Evolutionary conservation across 140 eudicot species (phyloP).

Genomic region (Cichorium intybus): DNA sequence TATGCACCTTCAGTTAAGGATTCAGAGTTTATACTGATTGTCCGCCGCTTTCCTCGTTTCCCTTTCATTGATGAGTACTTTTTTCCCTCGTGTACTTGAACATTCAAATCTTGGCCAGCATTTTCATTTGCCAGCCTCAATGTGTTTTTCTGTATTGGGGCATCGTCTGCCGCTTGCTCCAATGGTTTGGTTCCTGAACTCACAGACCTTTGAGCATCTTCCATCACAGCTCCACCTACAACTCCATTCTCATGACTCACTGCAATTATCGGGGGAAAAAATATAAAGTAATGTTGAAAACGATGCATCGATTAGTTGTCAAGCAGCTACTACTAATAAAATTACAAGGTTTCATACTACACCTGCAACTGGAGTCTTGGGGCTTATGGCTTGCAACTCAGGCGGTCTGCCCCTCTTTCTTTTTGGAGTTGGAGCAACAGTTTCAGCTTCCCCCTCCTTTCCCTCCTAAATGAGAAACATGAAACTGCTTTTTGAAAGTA

Average conservation of each 20-base stretch:
- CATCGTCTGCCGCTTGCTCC: too few species aligned
- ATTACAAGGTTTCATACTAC: too few species aligned
- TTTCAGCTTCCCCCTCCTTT: constrained; percentile 29
- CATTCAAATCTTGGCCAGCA: too few species aligned
- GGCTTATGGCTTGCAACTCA: constrained; percentile 20
- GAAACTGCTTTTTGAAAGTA: not conserved
- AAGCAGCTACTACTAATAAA: too few species aligned
- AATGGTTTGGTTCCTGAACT: constrained; percentile 15
- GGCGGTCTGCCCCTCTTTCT: constrained; percentile 75
- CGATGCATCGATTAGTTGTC: too few species aligned
- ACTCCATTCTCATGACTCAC: constrained; percentile 23
- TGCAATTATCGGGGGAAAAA: constrained; percentile 6
- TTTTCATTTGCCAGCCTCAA: constrained; percentile 22
- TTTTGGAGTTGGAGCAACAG: constrained; percentile 36
- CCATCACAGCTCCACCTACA: too few species aligned
- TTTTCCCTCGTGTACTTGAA: constrained; percentile 14
- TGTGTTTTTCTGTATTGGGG: too few species aligned
- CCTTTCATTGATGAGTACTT: constrained; percentile 32
- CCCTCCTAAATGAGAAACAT: constrained; percentile 34
- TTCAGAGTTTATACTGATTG: constrained; percentile 32
- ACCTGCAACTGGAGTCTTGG: constrained; percentile 27
- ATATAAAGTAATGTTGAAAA: not conserved
- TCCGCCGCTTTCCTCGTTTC: constrained; percentile 39
- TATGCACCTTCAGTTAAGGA: constrained; percentile 39
- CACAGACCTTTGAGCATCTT: constrained; percentile 18